These are phyloP conservation scores for Boletales sp. DNA, from an alignment of 768 basidiomycete species.

Conservation along the genomic window DNA sequence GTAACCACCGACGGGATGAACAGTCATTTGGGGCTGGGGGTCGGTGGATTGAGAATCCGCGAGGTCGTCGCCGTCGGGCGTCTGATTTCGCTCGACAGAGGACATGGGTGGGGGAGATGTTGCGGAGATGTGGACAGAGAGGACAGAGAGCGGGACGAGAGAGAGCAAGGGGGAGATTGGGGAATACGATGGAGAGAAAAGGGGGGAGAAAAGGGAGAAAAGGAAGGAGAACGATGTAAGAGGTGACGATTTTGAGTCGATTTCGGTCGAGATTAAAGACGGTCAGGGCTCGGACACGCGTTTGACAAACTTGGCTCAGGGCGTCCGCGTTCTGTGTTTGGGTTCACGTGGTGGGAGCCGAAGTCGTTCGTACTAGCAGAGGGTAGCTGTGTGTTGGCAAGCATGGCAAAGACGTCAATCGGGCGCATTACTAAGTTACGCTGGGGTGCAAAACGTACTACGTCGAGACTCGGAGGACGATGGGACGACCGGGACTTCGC, in stretches of 20 bases:
- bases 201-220: conserved; percentile 1
- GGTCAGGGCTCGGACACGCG: conserved; percentile 34
- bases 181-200: conserved; percentile 13
- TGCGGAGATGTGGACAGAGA: not conserved
- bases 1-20: conserved; percentile 48
- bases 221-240: conserved; percentile 17
- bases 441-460: conserved; percentile 21
- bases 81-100: conserved; percentile 38
- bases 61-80: conserved; percentile 39
- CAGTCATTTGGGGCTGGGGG: conserved; percentile 47
- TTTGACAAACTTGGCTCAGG: conserved; percentile 33
- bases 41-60: conserved; percentile 31
- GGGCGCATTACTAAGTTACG: conserved; percentile 6
- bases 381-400: not conserved
- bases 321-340: conserved; percentile 27
- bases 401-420: conserved; percentile 28
- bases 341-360: conserved; percentile 37
- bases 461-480: conserved; percentile 9
- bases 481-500: conserved; percentile 25
- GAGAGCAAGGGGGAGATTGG: conserved; percentile 32
- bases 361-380: conserved; percentile 3
- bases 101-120: conserved; percentile 31
- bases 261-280: conserved; percentile 32
- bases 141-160: conserved; percentile 33
- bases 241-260: conserved; percentile 29